Evolutionary conservation across 495 filamentous ascomycete species (phyloP).

Genomic region (Aspergillus diversus): DNA sequence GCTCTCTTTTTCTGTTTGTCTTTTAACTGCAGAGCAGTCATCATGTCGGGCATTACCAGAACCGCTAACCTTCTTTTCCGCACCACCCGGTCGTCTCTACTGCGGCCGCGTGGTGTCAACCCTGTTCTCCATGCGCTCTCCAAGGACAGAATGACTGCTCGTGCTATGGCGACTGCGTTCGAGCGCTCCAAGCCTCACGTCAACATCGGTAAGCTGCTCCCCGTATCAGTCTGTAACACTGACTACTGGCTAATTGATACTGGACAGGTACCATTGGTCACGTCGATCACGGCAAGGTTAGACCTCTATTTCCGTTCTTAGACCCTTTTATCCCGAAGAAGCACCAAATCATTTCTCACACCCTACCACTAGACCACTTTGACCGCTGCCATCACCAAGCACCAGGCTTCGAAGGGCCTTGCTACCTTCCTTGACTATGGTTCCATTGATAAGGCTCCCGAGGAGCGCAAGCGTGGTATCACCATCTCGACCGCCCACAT

Average conservation of each 20-base stretch:
- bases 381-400: constrained; percentile 97
- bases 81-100: constrained; percentile 65
- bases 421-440: constrained; percentile 96
- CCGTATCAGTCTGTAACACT: neutral
- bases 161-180: constrained; percentile 78
- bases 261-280: constrained; percentile 90
- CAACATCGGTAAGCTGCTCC: constrained; percentile 76
- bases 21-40: constrained; percentile 43
- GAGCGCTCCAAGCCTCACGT: constrained; percentile 95
- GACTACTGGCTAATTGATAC: constrained; percentile 17
- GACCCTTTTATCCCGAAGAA: constrained; percentile 18
- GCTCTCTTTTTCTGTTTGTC: constrained; percentile 39
- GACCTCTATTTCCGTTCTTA: constrained; percentile 25
- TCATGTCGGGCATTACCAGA: constrained; percentile 68
- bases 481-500: constrained; percentile 98
- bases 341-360: constrained; percentile 32
- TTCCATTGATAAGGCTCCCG: constrained; percentile 97
- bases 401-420: constrained; percentile 89
- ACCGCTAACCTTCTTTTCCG: constrained; percentile 70
- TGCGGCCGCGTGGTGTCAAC: constrained; percentile 63
- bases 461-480: constrained; percentile 99
- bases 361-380: constrained; percentile 79
- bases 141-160: constrained; percentile 65
- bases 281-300: constrained; percentile 98
- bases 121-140: constrained; percentile 72